Evolutionary conservation across 169 alveolate genomes (phyloP).

Genomic region (Plasmodium inui): DNA sequence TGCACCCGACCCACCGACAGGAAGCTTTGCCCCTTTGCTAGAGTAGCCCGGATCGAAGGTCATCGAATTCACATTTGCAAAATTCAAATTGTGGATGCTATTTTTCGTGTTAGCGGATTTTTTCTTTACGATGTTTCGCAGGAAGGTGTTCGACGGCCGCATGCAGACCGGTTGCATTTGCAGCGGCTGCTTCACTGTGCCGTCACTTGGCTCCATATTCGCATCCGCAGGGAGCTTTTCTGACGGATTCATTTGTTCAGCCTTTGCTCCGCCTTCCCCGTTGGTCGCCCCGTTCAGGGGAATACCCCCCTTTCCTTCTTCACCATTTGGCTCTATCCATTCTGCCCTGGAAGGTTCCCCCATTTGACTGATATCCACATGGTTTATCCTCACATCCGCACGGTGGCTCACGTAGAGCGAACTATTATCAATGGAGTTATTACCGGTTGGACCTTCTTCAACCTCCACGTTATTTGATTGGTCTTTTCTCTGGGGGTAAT

Average conservation of each 20-base stretch:
- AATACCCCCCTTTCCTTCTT: background rate
- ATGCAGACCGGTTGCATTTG: background rate
- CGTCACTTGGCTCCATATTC: background rate
- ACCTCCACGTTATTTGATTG: background rate
- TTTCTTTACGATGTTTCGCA: constrained; percentile 40
- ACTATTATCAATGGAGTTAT: background rate
- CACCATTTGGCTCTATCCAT: background rate
- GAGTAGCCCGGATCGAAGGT: constrained; percentile 15
- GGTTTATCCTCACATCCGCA: background rate
- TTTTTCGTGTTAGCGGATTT: constrained; percentile 41
- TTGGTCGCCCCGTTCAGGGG: background rate
- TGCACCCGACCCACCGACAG: background rate
- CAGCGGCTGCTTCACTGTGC: too few species aligned
- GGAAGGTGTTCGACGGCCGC: constrained; percentile 18
- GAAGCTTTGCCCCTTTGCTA: background rate
- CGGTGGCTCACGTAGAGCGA: background rate
- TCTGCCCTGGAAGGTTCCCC: background rate
- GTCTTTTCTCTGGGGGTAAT: background rate
- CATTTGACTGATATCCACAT: background rate
- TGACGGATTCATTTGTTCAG: background rate
- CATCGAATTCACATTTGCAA: constrained; percentile 39
- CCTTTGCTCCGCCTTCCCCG: background rate
- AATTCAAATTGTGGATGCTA: constrained; percentile 42
- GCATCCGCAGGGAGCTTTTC: background rate
- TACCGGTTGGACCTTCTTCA: background rate